Base-by-base conservation (phyloP, 1,284 basidiomycete genomes). In the Microbotryum lychnidis-dioicae region DNA sequence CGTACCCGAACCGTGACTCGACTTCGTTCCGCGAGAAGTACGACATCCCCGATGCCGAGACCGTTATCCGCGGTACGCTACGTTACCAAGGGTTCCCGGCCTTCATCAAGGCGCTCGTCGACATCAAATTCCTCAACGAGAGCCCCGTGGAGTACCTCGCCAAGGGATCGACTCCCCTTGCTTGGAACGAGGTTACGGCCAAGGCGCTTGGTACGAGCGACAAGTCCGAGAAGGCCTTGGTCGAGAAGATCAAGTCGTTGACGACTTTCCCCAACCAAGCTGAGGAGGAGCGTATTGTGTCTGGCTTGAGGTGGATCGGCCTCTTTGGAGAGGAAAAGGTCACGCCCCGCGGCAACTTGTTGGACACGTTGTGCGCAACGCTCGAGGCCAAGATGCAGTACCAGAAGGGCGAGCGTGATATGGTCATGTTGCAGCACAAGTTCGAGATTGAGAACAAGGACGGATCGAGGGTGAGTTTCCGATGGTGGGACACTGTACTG, bases 51-150 rank as follows among this genome's bases (percentile, higher is more conserved):
- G 94, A 98, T 77, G 90, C 89, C 20, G 84, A 97, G 79, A 94
- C 91, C 12, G 82, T 94, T 62, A 82, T 97, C 62, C 84, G 96
- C 53, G 94, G 96, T 51, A 98, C 96, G 8, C 80, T 98, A 75
- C 83, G 96, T 57, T 98, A 94, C 80, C 90, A 93, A 75, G 93
- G 93, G 63, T 97, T 97, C 89, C 92, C 92, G n/a, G 87, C 90
- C 77, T 96, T 98, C 76, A 86, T 98, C 76, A 84, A 83, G 71
- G 85, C 86, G 7, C 83, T 97, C 66, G 91, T 96, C 55, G 81
- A 89, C 73, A 79, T 97, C 57, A 92, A 92, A 31, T 94, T 89
- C 83, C 79, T 98, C 66, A 83, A 90, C 74, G 84, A 87, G 69
- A 78, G 78, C 33, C 80, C 81, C 69, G 87, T 91, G 79, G 84